Conservation (phyloP, 345 rosid species). For the Brassica napus region Da-Ae NC_063450.1:21900501-21901000, state of each 20-base stretch:
- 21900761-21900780: conserved; percentile 68
- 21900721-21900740: conserved; percentile 69
- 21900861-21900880: conserved; percentile 96
- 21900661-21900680: conserved; percentile 27
- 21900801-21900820: conserved; percentile 76
- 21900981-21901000: not conserved
- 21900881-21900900: conserved; percentile 93
- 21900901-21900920: conserved; percentile 85
- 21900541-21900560: conserved; percentile 81
- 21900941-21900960: conserved; percentile 76
- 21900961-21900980: not conserved
- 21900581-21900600: conserved; percentile 95
- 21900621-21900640: not conserved
- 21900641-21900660: not conserved
- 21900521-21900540: conserved; percentile 99
- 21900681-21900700: conserved; percentile 80
- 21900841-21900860: conserved; percentile 92
- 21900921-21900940: conserved; percentile 78
- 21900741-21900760: conserved; percentile 96
- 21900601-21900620: conserved; percentile 20
- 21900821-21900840: conserved; percentile 76
- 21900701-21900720: conserved; percentile 97
- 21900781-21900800: conserved; percentile 77
- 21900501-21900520: conserved; percentile 86
- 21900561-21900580: conserved; percentile 79